phyloP scores from a whole-genome alignment of 225 moss, liverwort and hornwort species.

The Marchantia polymorpha region DNA sequence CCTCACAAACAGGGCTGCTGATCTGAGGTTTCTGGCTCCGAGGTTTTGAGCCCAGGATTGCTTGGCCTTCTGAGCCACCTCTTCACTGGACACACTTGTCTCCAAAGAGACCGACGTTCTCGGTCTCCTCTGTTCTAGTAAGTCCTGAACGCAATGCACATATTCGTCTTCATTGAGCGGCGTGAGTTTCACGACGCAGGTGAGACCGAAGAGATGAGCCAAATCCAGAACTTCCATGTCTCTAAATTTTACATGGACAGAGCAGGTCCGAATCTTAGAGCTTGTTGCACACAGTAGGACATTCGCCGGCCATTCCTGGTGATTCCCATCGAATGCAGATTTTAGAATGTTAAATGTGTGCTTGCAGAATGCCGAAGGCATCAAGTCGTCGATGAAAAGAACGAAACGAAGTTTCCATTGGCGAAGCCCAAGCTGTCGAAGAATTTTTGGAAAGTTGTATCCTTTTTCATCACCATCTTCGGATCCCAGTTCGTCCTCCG shows the following conservation, averaged over 20 bases:
- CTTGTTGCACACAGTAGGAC: conserved; percentile 40
- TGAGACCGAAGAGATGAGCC: conserved; percentile 33
- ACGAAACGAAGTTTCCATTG: conserved; percentile 44
- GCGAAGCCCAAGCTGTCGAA: conserved; percentile 36
- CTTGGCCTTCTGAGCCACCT: conserved; percentile 17
- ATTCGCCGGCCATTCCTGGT: conserved; percentile 46
- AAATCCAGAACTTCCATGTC: conserved; percentile 25
- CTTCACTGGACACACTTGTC: conserved; percentile 1
- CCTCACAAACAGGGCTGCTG: conserved; percentile 41
- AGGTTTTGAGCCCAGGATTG: conserved; percentile 17
- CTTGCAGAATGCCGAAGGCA: not conserved
- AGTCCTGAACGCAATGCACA: conserved; percentile 20
- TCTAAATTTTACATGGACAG: not conserved
- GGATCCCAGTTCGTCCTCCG: no score
- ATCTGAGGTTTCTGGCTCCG: conserved; percentile 20
- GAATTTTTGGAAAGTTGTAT: conserved; percentile 16
- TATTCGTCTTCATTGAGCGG: conserved; percentile 26
- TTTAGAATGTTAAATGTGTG: conserved; percentile 27
- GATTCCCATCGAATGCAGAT: conserved; percentile 38
- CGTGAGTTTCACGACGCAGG: conserved; percentile 5
- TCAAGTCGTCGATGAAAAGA: conserved; percentile 39
- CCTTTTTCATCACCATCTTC: conserved; percentile 17
- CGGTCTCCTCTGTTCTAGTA: conserved; percentile 17
- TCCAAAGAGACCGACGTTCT: not conserved
- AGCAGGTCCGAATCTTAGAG: not conserved